Conservation (phyloP, 2,329 filamentous ascomycete genomes). For the Penicillium sclerotiorum region DNA sequence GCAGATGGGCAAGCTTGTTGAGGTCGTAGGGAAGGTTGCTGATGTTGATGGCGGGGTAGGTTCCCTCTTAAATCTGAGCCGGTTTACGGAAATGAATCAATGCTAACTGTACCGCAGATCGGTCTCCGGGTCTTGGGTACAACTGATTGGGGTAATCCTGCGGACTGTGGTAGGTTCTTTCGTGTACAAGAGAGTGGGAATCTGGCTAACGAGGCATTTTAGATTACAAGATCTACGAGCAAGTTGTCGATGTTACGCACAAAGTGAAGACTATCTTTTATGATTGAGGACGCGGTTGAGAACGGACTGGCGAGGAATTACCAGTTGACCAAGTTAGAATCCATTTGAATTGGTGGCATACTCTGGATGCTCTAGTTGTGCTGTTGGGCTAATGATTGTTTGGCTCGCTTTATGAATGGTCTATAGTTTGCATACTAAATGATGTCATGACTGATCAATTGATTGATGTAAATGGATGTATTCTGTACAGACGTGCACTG, state of each 20-base stretch:
- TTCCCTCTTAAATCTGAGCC: too few species aligned
- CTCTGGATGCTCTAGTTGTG: too few species aligned
- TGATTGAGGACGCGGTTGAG: too few species aligned
- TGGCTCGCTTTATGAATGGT: neutral
- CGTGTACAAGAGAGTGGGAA: neutral
- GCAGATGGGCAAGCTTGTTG: conserved; percentile 49
- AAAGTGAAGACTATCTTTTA: conserved; percentile 81
- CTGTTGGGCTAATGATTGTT: too few species aligned
- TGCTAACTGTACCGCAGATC: conserved; percentile 19
- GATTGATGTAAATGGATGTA: too few species aligned
- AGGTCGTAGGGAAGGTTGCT: conserved; percentile 50
- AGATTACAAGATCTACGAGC: conserved; percentile 77
- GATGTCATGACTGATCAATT: conserved; percentile 21
- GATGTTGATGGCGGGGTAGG: conserved; percentile 45
- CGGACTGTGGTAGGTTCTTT: conserved; percentile 39
- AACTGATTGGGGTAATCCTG: conserved; percentile 47
- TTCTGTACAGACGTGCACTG: too few species aligned
- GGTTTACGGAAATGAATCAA: too few species aligned
- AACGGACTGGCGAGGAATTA: too few species aligned
- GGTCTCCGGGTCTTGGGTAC: conserved; percentile 46
- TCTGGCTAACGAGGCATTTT: neutral
- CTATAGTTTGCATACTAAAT: conserved; percentile 7
- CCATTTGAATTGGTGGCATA: too few species aligned
- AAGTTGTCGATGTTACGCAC: conserved; percentile 85
- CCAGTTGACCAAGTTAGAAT: too few species aligned